A percentile compares a stretch with the other conserved stretches of the same genome.
These are phyloP conservation scores for Tanacetum coccineum DNA, from an alignment of 129 eudicot species.

Conservation along the genomic window DNA sequence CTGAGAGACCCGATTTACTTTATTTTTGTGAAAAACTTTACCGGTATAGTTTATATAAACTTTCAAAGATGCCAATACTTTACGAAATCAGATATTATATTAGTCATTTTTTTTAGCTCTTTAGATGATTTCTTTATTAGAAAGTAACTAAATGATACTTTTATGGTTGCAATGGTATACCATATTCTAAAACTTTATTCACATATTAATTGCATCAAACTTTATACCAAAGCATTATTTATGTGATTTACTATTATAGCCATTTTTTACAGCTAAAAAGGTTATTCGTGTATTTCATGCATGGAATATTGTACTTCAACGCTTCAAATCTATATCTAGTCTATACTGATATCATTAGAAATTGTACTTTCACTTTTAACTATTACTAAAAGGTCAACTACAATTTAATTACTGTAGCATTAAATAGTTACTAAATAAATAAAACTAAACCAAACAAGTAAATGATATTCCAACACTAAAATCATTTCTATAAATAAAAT, in stretches of 20 bases:
- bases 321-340: not conserved
- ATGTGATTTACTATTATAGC: not conserved
- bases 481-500: not conserved
- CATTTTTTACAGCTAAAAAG: not conserved
- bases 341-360: slow-evolving; percentile 3
- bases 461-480: not conserved
- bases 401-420: not conserved
- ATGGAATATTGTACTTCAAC: slow-evolving; percentile 19
- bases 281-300: slow-evolving; percentile 16
- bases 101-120: too few species aligned
- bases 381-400: slow-evolving; percentile 15
- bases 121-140: not conserved
- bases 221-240: not conserved
- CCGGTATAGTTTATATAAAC: too few species aligned
- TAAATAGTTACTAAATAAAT: too few species aligned
- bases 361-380: slow-evolving; percentile 5
- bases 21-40: too few species aligned
- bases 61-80: too few species aligned
- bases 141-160: not conserved
- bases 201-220: slow-evolving; percentile 9
- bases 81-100: too few species aligned
- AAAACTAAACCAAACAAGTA: too few species aligned
- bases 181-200: slow-evolving; percentile 3
- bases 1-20: too few species aligned
- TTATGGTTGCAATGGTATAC: not conserved